phyloP scores from a whole-genome alignment of 2,329 filamentous ascomycete genomes.

The Clarireedia sp. region DNA sequence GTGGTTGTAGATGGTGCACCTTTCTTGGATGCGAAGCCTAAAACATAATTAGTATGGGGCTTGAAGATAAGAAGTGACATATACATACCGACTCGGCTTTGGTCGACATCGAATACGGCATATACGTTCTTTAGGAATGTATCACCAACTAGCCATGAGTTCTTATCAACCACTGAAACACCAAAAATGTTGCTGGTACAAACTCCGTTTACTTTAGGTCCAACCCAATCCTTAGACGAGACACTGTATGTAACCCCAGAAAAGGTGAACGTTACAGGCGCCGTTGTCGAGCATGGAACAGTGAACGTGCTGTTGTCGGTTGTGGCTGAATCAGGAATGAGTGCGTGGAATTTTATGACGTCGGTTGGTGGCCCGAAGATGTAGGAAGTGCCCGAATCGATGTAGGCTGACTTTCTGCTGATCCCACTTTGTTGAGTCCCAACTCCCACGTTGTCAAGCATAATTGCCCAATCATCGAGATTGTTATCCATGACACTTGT shows the following conservation, averaged over 20 bases:
- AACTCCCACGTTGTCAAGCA: conserved; percentile 56
- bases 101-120: conserved; percentile 71
- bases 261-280: conserved; percentile 57
- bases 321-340: conserved; percentile 50
- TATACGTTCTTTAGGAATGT: conserved; percentile 89
- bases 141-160: conserved; percentile 74
- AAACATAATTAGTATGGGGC: too few species aligned
- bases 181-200: conserved; percentile 71
- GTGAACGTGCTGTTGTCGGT: conserved; percentile 56
- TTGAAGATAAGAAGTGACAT: too few species aligned
- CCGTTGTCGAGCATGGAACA: conserved; percentile 63
- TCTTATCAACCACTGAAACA: conserved; percentile 49
- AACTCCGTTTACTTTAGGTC: conserved; percentile 31
- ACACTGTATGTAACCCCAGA: conserved; percentile 59
- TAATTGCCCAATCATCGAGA: conserved; percentile 63
- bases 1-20: too few species aligned
- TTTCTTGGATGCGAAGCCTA: too few species aligned
- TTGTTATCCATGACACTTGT: conserved; percentile 39
- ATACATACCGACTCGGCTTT: conserved; percentile 49
- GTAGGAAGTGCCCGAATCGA: conserved; percentile 79
- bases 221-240: conserved; percentile 64
- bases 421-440: conserved; percentile 48
- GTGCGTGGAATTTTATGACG: conserved; percentile 57
- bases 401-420: conserved; percentile 52
- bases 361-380: conserved; percentile 63